Evolutionary conservation across 345 rosid genomes (phyloP).

Genomic region (Iberis pinnata): DNA sequence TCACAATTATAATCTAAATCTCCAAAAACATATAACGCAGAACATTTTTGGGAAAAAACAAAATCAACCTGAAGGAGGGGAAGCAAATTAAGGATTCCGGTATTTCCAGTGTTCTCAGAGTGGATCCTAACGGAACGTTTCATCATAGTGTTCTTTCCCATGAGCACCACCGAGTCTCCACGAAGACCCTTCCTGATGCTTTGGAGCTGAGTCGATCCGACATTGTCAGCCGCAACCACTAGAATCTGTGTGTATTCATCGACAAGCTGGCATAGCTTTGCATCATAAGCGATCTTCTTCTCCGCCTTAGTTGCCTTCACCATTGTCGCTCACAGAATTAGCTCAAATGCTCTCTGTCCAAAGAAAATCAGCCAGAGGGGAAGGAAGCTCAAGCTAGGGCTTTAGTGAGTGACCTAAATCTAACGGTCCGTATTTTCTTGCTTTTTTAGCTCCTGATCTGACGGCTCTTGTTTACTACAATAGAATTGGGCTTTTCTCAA

Average conservation of each 20-base stretch:
- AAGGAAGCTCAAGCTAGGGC: conserved; percentile 19
- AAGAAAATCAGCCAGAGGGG: too few species aligned
- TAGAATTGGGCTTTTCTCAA: conserved; percentile 3
- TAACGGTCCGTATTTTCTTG: conserved; percentile 12
- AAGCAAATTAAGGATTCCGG: conserved; percentile 46
- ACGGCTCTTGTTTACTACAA: conserved; percentile 6
- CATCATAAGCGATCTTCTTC: conserved; percentile 71
- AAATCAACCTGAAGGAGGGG: conserved; percentile 73
- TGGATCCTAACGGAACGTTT: conserved; percentile 74
- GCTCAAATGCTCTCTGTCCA: not conserved
- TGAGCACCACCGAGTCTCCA: conserved; percentile 71
- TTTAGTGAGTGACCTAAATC: conserved; percentile 19
- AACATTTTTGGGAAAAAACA: not conserved
- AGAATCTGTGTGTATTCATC: conserved; percentile 75
- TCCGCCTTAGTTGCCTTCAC: conserved; percentile 54
- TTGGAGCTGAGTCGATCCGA: conserved; percentile 85
- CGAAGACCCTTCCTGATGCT: conserved; percentile 69
- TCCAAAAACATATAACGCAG: not conserved
- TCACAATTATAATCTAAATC: not conserved
- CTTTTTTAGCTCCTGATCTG: not conserved
- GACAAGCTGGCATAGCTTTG: conserved; percentile 59
- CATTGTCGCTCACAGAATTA: conserved; percentile 13
- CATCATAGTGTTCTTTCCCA: conserved; percentile 98
- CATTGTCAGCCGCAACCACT: conserved; percentile 69
- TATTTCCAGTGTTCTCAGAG: conserved; percentile 63